A percentile compares a stretch with the other conserved stretches of the same genome.
Conservation (phyloP, 768 basidiomycete genomes). For the Agaricus subrufescens region DNA sequence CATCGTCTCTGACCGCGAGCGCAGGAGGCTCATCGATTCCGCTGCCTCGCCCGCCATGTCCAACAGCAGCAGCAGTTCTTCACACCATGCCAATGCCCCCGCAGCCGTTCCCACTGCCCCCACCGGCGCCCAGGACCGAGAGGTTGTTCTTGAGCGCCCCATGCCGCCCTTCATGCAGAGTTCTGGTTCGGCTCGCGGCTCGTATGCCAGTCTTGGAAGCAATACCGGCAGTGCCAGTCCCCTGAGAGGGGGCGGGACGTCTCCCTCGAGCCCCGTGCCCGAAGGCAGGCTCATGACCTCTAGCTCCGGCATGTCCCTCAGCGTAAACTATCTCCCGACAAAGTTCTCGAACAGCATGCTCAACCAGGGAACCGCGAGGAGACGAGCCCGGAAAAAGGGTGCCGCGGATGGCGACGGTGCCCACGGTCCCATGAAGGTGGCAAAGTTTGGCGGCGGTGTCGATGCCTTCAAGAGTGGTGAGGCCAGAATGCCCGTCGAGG, state of each 20-base stretch:
- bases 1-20: background rate
- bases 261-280: background rate
- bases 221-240: background rate
- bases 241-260: background rate
- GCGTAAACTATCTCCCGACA: conserved; percentile 22
- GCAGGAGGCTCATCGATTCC: background rate
- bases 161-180: background rate
- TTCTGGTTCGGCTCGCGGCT: background rate
- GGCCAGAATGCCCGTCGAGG: conserved; percentile 43
- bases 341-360: conserved; percentile 25
- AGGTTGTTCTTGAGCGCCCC: background rate
- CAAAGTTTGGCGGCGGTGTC: conserved; percentile 64
- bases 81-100: background rate
- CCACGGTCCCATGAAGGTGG: conserved; percentile 20
- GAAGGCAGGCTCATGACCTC: conserved; percentile 8
- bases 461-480: conserved; percentile 59
- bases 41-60: background rate
- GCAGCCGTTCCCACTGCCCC: background rate
- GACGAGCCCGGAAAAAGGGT: conserved; percentile 24
- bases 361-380: conserved; percentile 35
- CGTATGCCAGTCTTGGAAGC: background rate
- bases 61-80: background rate
- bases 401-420: conserved; percentile 10
- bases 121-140: background rate
- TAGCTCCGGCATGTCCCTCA: conserved; percentile 19